phyloP scores from a whole-genome alignment of 2,329 filamentous ascomycete species.

The Fusarium duplospermum region DNA sequence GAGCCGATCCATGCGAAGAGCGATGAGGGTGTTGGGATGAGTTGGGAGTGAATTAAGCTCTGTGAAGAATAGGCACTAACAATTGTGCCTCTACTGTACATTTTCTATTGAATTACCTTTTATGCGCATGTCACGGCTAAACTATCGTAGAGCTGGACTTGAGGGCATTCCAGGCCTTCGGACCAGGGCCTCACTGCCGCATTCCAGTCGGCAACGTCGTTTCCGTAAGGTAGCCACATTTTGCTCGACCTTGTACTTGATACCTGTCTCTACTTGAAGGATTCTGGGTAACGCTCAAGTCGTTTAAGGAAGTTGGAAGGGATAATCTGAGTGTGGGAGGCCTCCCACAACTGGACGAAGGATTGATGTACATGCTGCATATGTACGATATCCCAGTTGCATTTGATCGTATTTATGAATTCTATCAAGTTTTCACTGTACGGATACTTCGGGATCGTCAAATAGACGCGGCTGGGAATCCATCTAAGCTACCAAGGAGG shows the following conservation, averaged over 20 bases:
- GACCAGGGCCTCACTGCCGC: not conserved
- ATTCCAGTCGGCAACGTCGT: slow-evolving; percentile 8
- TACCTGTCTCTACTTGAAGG: not conserved
- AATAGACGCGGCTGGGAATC: not conserved
- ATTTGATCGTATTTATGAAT: not conserved
- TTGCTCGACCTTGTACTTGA: not conserved
- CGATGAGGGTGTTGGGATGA: not conserved
- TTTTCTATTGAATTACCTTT: not conserved
- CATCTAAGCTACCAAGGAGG: not conserved
- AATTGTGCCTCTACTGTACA: not conserved
- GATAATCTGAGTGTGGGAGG: not conserved
- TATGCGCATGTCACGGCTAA: not conserved
- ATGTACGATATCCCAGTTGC: not conserved
- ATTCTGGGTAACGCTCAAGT: not conserved
- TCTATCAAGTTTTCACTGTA: not conserved
- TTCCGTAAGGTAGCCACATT: not conserved
- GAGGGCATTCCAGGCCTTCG: slow-evolving; percentile 2
- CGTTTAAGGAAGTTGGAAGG: not conserved
- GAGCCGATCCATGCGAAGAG: not conserved
- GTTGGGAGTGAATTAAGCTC: not conserved
- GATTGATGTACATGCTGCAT: not conserved
- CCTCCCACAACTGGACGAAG: not conserved
- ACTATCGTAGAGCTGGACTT: not conserved
- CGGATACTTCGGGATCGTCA: not conserved
- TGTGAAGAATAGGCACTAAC: not conserved